Conservation (phyloP, 2,329 filamentous ascomycete genomes). For the Neonectria faginata region DNA sequence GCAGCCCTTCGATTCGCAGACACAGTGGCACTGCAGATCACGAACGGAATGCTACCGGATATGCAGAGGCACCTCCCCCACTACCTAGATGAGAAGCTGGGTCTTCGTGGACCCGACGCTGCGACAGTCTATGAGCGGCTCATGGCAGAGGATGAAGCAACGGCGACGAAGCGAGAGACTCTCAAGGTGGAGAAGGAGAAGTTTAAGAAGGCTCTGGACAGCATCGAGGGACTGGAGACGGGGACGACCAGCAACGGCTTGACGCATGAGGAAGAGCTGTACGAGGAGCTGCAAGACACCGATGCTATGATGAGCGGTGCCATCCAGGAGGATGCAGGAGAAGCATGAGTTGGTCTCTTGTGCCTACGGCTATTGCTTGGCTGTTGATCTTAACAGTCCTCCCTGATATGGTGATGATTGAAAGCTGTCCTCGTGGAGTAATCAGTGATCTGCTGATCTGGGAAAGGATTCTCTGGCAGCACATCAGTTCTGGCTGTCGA, state of each 20-base stretch:
- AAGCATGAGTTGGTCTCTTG: slow-evolving; percentile 26
- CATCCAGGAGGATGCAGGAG: slow-evolving; percentile 31
- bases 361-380: background rate
- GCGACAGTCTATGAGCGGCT: slow-evolving; percentile 53
- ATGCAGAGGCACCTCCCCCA: slow-evolving; percentile 55
- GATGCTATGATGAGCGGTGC: slow-evolving; percentile 40
- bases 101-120: slow-evolving; percentile 50
- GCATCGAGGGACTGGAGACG: slow-evolving; percentile 58
- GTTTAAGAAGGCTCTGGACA: slow-evolving; percentile 59
- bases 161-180: slow-evolving; percentile 54
- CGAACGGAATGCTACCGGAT: slow-evolving; percentile 61
- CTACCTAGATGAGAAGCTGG: slow-evolving; percentile 59
- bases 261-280: slow-evolving; percentile 32
- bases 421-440: too few relatives aligned
- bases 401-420: too few relatives aligned
- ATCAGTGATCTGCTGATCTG: too few relatives aligned
- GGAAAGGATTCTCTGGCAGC: too few relatives aligned
- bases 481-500: too few relatives aligned
- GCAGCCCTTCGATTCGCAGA: slow-evolving; percentile 75
- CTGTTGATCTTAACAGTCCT: too few relatives aligned
- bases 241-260: slow-evolving; percentile 43
- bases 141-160: slow-evolving; percentile 62
- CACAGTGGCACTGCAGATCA: slow-evolving; percentile 59
- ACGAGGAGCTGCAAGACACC: slow-evolving; percentile 26
- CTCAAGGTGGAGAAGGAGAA: slow-evolving; percentile 60